These are phyloP conservation scores for Solanum clarkiae DNA, from an alignment of 257 asterid genomes.

Conservation along the genomic window DNA sequence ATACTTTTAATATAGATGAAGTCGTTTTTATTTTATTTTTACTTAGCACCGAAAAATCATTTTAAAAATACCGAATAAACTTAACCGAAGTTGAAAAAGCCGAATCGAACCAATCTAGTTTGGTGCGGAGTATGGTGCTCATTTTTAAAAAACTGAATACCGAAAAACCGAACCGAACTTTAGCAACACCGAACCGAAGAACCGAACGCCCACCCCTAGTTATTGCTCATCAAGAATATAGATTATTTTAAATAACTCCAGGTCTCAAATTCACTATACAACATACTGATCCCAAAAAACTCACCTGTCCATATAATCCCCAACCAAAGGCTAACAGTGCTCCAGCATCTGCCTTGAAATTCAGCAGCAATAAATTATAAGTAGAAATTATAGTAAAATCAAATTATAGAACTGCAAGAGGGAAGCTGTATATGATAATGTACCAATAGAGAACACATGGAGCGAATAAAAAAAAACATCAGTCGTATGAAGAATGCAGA, in stretches of 20 bases:
- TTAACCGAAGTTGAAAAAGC: no score
- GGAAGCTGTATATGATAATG: background rate
- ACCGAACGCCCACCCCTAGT: no score
- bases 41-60: no score
- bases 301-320: slow-evolving; percentile 99
- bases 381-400: background rate
- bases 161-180: no score
- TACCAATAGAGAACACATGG: background rate
- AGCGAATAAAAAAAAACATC: background rate
- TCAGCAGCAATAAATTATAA: background rate
- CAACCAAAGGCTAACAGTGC: slow-evolving; percentile 90
- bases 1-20: no score
- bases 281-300: slow-evolving; percentile 1
- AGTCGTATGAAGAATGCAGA: background rate
- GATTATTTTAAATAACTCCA: background rate
- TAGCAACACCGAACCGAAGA: no score
- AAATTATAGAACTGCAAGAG: background rate
- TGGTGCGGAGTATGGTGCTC: no score
- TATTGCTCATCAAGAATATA: background rate
- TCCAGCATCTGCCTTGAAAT: slow-evolving; percentile 72
- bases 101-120: no score
- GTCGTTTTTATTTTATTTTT: no score
- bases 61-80: no score
- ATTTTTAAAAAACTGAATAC: no score
- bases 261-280: background rate